Conservation (phyloP, 768 basidiomycete species). For the Pleurotus salmoneostramineus region DNA sequence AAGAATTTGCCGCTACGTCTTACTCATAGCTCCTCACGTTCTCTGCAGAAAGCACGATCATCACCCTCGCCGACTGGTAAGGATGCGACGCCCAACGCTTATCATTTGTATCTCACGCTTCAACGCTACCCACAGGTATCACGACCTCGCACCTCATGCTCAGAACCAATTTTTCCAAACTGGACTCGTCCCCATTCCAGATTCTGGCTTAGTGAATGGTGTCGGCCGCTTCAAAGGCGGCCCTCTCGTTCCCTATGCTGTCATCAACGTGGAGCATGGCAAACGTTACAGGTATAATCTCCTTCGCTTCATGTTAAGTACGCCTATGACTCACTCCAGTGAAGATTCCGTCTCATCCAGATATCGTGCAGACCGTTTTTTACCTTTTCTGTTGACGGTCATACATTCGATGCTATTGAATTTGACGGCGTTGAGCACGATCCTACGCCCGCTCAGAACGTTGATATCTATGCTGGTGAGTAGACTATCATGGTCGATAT, state of each 20-base stretch:
- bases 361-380: conserved; percentile 46
- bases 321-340: too few relatives aligned
- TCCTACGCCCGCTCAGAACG: conserved; percentile 32
- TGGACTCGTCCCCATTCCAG: conserved; percentile 8
- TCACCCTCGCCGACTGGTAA: conserved; percentile 52
- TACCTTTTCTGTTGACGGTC: conserved; percentile 40
- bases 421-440: conserved; percentile 30
- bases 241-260: conserved; percentile 32
- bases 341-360: conserved; percentile 45
- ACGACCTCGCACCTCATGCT: not conserved
- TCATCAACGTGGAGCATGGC: conserved; percentile 37
- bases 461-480: conserved; percentile 33
- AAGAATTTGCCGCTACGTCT: conserved; percentile 7
- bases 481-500: conserved; percentile 26
- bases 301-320: too few relatives aligned
- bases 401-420: conserved; percentile 37
- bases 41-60: conserved; percentile 31
- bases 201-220: conserved; percentile 52
- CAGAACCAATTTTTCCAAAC: too few relatives aligned
- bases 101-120: conserved; percentile 9
- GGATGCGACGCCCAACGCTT: conserved; percentile 20
- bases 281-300: conserved; percentile 31
- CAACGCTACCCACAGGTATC: not conserved
- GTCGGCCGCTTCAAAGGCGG: conserved; percentile 42
- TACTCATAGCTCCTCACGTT: not conserved